Evolutionary conservation across 1,284 basidiomycete genomes (phyloP).

Genomic region (Abortiporus biennis): DNA sequence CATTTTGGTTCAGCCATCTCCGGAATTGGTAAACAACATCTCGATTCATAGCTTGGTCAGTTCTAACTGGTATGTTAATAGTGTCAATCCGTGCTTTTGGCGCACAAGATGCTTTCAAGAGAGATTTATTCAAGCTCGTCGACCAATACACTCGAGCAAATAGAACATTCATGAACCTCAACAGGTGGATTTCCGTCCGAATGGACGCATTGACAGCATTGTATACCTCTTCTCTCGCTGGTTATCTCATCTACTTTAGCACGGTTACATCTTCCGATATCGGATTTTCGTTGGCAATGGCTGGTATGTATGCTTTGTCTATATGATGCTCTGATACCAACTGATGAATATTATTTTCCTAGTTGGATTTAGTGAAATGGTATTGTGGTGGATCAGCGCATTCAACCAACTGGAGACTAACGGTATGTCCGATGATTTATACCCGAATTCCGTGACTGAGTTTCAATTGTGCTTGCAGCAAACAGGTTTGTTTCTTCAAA

Average conservation of each 20-base stretch:
- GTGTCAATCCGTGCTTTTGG: constrained; percentile 60
- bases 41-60: constrained; percentile 13
- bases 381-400: constrained; percentile 47
- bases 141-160: constrained; percentile 41
- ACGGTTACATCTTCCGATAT: constrained; percentile 32
- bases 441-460: constrained; percentile 40
- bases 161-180: constrained; percentile 48
- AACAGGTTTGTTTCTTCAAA: constrained; percentile 44
- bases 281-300: constrained; percentile 41
- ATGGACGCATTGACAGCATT: constrained; percentile 36
- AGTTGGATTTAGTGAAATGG: constrained; percentile 41
- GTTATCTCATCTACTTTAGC: constrained; percentile 39
- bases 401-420: constrained; percentile 52
- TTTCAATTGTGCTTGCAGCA: constrained; percentile 41
- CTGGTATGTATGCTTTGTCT: constrained; percentile 20
- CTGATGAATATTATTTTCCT: no score
- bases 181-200: constrained; percentile 52
- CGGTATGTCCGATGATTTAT: constrained; percentile 19
- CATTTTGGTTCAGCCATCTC: constrained; percentile 62
- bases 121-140: constrained; percentile 38
- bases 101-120: constrained; percentile 40
- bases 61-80: constrained; percentile 17
- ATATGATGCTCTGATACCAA: not conserved
- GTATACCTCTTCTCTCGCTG: constrained; percentile 43
- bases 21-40: constrained; percentile 45